phyloP scores from a whole-genome alignment of 2,329 filamentous ascomycete genomes.

The Ceratocystis smalleyi region DNA sequence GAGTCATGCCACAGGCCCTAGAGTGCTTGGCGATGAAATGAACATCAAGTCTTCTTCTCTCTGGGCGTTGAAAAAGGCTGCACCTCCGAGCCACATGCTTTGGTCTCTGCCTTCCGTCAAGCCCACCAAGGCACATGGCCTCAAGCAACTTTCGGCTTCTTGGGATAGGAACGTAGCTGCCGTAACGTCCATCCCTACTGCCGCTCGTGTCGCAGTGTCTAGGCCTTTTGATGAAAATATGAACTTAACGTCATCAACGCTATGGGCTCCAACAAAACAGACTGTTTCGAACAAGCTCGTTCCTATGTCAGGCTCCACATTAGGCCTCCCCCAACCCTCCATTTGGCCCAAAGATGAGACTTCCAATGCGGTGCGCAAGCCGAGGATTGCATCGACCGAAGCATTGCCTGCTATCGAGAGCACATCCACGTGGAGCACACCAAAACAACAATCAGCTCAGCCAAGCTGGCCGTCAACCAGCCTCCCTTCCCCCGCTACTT shows the following conservation, averaged over 20 bases:
- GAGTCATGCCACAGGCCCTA: neutral
- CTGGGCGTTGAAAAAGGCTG: slow-evolving; percentile 9
- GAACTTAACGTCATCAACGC: slow-evolving; percentile 5
- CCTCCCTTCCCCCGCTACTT: neutral
- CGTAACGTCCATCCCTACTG: neutral
- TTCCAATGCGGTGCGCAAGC: slow-evolving; percentile 3
- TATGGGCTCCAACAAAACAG: slow-evolving; percentile 10
- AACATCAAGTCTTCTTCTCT: slow-evolving; percentile 21
- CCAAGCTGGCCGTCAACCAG: neutral
- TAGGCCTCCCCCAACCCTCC: slow-evolving; percentile 25
- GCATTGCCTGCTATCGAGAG: neutral
- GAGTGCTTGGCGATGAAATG: neutral
- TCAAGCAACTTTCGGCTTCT: slow-evolving; percentile 10
- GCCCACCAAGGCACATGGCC: slow-evolving; percentile 1
- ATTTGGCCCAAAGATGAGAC: slow-evolving; percentile 18
- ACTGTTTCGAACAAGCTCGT: neutral
- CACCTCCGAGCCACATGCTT: neutral
- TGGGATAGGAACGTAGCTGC: slow-evolving; percentile 16
- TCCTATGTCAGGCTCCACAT: neutral
- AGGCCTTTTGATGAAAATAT: slow-evolving; percentile 5
- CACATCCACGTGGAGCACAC: neutral
- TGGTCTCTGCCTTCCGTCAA: slow-evolving; percentile 7
- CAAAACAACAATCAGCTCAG: neutral
- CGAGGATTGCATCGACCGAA: slow-evolving; percentile 6
- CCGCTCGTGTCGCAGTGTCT: neutral